Percentiles rank a stretch among this genome's conserved stretches.
Conservation (phyloP, 2,329 filamentous ascomycete genomes). For the Diaporthe sp. region DNA sequence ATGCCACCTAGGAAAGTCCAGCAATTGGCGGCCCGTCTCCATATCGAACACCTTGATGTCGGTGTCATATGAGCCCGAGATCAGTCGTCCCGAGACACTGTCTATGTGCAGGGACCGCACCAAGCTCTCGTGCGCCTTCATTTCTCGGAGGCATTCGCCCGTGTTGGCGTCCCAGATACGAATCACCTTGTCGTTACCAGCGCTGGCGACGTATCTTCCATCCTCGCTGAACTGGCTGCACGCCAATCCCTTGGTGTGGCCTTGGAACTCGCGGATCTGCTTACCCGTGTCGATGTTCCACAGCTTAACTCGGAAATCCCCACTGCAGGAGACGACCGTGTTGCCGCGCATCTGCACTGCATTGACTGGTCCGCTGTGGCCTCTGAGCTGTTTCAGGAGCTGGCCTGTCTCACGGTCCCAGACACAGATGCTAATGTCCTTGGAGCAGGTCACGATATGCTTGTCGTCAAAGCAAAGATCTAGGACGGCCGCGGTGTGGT, state of each 20-base stretch:
- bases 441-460: conserved; percentile 96
- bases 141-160: conserved; percentile 82
- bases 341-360: conserved; percentile 95
- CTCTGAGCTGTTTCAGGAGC: conserved; percentile 81
- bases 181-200: conserved; percentile 94
- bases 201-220: conserved; percentile 90
- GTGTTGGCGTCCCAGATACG: conserved; percentile 96
- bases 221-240: conserved; percentile 97
- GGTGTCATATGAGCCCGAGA: conserved; percentile 94
- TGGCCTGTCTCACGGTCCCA: conserved; percentile 87
- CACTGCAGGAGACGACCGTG: conserved; percentile 91
- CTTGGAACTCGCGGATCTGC: conserved; percentile 89
- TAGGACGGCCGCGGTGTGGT: conserved; percentile 88
- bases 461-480: conserved; percentile 93
- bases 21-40: conserved; percentile 78
- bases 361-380: conserved; percentile 93
- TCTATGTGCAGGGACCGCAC: conserved; percentile 94
- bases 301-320: conserved; percentile 91
- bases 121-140: conserved; percentile 84
- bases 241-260: conserved; percentile 92
- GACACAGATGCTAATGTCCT: conserved; percentile 92
- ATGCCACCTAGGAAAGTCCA: conserved; percentile 94
- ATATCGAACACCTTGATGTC: conserved; percentile 96
- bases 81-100: conserved; percentile 82
- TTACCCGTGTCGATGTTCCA: conserved; percentile 94